Percentiles rank a stretch among this genome's conserved stretches.
Evolutionary conservation across 2,329 filamentous ascomycete genomes (phyloP).

Genomic region (Colletotrichum somersetense): DNA sequence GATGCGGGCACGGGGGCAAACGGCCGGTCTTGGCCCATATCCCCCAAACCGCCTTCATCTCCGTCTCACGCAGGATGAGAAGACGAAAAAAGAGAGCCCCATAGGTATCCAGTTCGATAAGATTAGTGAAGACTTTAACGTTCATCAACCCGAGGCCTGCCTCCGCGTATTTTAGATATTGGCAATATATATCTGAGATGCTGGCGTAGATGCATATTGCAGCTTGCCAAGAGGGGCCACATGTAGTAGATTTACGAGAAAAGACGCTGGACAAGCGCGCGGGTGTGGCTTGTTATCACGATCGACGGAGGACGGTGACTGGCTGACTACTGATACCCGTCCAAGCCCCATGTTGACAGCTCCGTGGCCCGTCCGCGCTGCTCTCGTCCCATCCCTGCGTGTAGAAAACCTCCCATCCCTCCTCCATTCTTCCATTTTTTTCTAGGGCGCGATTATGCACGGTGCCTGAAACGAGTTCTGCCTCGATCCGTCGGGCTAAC

Average conservation of each 20-base stretch:
- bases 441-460: not conserved
- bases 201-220: not conserved
- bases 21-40: conserved; percentile 23
- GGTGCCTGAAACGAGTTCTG: conserved; percentile 21
- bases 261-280: conserved; percentile 1
- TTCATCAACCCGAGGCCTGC: conserved; percentile 1
- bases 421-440: not conserved
- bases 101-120: not conserved
- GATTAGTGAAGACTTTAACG: conserved; percentile 13
- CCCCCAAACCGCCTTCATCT: conserved; percentile 32
- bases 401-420: not conserved
- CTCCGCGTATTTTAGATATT: not conserved
- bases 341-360: too few relatives aligned
- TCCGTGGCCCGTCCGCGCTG: not conserved
- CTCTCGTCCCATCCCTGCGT: conserved; percentile 7
- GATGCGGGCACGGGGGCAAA: conserved; percentile 9
- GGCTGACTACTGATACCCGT: too few relatives aligned
- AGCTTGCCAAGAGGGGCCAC: conserved; percentile 25
- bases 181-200: too few relatives aligned
- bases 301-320: not conserved
- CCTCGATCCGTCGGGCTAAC: conserved; percentile 1
- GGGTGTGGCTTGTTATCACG: not conserved
- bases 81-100: not conserved
- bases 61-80: conserved; percentile 16
- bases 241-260: conserved; percentile 3